Conservation (phyloP, 140 eudicot species). For the Bidens hawaiensis region DNA sequence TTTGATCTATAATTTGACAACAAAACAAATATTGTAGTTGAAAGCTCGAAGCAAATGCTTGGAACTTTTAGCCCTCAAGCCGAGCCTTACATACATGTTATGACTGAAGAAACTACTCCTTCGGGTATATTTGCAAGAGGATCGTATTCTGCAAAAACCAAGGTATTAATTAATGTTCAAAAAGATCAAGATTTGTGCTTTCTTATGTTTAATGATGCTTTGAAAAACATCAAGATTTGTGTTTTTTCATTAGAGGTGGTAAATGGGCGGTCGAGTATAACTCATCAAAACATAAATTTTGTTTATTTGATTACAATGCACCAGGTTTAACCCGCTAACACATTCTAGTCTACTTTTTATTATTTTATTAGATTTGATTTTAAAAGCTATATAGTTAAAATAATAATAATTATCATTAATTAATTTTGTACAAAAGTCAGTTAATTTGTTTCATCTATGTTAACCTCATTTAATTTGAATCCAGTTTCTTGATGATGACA, state of each 20-base stretch:
- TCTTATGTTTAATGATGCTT: not conserved
- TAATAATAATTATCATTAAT: no score
- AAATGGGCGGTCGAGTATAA: not conserved
- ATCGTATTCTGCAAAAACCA: slow-evolving; percentile 70
- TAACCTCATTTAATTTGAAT: not conserved
- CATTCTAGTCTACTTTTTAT: not conserved
- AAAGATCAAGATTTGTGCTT: not conserved
- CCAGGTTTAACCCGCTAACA: not conserved
- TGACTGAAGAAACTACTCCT: slow-evolving; percentile 92
- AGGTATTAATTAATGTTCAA: slow-evolving; percentile 36
- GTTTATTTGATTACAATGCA: not conserved
- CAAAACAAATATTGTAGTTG: slow-evolving; percentile 35
- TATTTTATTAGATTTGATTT: not conserved
- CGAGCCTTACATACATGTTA: slow-evolving; percentile 67
- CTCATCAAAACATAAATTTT: not conserved
- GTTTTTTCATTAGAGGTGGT: not conserved
- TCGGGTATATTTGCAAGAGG: slow-evolving; percentile 88
- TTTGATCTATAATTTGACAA: not conserved
- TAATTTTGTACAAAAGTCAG: no score
- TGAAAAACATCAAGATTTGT: not conserved
- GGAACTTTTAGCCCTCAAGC: slow-evolving; percentile 91
- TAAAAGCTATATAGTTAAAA: not conserved
- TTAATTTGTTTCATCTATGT: slow-evolving; percentile 2
- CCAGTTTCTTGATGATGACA: slow-evolving; percentile 82
- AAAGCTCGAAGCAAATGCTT: slow-evolving; percentile 81